These are phyloP conservation scores for Sclerotinia borealis DNA, from an alignment of 2,329 filamentous ascomycete species.

Conservation along the genomic window DNA sequence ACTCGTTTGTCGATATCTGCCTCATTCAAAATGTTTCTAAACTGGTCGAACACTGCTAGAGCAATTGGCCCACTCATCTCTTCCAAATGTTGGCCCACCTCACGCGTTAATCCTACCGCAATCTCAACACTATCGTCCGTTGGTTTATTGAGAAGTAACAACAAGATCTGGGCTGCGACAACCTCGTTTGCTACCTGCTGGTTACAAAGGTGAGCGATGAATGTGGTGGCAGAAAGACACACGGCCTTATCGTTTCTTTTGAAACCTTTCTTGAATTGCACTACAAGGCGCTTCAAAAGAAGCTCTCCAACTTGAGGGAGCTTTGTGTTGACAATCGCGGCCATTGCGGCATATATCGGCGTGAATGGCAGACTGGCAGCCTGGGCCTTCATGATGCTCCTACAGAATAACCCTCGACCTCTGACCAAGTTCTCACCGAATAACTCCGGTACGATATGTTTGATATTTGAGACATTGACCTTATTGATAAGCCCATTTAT, in stretches of 20 bases:
- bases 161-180: conserved; percentile 83
- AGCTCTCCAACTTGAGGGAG: conserved; percentile 91
- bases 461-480: conserved; percentile 97
- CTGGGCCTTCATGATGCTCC: conserved; percentile 98
- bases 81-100: conserved; percentile 89
- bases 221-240: conserved; percentile 86
- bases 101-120: conserved; percentile 84
- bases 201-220: conserved; percentile 92
- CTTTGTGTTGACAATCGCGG: conserved; percentile 95
- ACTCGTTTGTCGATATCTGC: conserved; percentile 95
- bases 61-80: conserved; percentile 90
- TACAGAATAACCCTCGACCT: conserved; percentile 85
- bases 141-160: conserved; percentile 88
- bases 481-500: conserved; percentile 99
- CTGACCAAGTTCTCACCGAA: conserved; percentile 92
- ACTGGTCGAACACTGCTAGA: conserved; percentile 89
- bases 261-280: conserved; percentile 94
- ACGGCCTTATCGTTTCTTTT: conserved; percentile 96
- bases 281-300: conserved; percentile 73
- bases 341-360: conserved; percentile 92
- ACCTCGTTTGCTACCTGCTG: conserved; percentile 94
- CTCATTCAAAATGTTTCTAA: conserved; percentile 91
- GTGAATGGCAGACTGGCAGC: conserved; percentile 93
- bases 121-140: conserved; percentile 98
- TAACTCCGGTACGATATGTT: conserved; percentile 90